Conservation (phyloP, 2,329 filamentous ascomycete species). For the Huntiella omanensis region DNA sequence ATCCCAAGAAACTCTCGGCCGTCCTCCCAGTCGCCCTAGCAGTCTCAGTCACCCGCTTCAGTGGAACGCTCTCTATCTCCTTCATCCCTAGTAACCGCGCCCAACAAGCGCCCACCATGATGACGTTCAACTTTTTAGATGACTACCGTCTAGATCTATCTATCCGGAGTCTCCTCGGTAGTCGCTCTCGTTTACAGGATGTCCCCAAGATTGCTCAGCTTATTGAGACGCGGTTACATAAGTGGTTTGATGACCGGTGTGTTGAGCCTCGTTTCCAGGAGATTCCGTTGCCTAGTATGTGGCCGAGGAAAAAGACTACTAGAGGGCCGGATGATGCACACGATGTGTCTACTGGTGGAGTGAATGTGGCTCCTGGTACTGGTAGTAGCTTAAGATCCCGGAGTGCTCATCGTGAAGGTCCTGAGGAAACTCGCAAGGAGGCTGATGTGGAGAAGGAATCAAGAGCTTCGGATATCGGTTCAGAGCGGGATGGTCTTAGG, state of each 20-base stretch:
- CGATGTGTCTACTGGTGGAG: slow-evolving; percentile 24
- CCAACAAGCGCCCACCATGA: slow-evolving; percentile 59
- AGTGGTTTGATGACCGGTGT: slow-evolving; percentile 74
- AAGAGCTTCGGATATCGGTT: slow-evolving; percentile 14
- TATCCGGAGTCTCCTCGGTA: slow-evolving; percentile 61
- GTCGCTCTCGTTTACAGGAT: slow-evolving; percentile 62
- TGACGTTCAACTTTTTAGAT: slow-evolving; percentile 85
- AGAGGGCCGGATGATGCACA: slow-evolving; percentile 45
- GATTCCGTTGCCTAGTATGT: slow-evolving; percentile 63
- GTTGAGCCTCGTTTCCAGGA: slow-evolving; percentile 78
- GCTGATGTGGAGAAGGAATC: slow-evolving; percentile 33
- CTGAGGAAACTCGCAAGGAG: slow-evolving; percentile 14
- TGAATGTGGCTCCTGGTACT: slow-evolving; percentile 23
- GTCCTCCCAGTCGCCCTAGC: slow-evolving; percentile 81
- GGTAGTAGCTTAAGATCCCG: slow-evolving; percentile 22
- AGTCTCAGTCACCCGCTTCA: slow-evolving; percentile 84
- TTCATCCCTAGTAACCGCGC: slow-evolving; percentile 64
- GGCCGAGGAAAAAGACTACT: slow-evolving; percentile 72
- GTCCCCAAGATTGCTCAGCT: slow-evolving; percentile 78
- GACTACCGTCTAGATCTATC: slow-evolving; percentile 74
- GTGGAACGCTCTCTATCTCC: slow-evolving; percentile 79
- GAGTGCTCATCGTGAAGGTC: not conserved
- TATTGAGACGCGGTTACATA: slow-evolving; percentile 60
- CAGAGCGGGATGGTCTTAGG: slow-evolving; percentile 17
- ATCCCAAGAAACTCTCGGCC: slow-evolving; percentile 74